These are phyloP conservation scores for Sclerotinia minor DNA, from an alignment of 2,329 filamentous ascomycete species.

Conservation along the genomic window DNA sequence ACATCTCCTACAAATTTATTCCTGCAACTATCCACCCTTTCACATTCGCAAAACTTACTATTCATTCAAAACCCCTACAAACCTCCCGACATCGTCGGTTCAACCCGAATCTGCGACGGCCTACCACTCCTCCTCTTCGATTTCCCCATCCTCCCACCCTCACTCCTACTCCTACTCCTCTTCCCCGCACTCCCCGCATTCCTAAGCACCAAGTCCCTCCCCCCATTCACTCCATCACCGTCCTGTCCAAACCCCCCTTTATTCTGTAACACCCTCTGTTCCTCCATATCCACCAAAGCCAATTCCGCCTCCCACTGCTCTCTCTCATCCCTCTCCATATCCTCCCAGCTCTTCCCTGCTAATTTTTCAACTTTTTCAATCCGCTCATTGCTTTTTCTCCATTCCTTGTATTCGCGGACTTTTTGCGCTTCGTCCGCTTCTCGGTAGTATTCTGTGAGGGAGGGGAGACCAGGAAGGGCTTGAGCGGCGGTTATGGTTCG, in stretches of 20 bases:
- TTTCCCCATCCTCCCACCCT: not conserved
- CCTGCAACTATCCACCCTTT: not conserved
- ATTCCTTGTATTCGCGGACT: not conserved
- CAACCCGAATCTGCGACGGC: not conserved
- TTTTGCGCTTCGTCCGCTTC: not conserved
- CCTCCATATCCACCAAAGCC: not conserved
- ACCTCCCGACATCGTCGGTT: not conserved
- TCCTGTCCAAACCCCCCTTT: not conserved
- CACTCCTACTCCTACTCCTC: not conserved
- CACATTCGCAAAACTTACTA: not conserved
- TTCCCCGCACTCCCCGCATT: not conserved
- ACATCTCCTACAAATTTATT: not conserved
- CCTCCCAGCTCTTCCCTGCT: slow-evolving; percentile 2
- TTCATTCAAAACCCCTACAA: not conserved
- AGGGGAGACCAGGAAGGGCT: not conserved
- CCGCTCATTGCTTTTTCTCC: not conserved
- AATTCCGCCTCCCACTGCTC: not conserved
- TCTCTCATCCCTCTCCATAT: not conserved
- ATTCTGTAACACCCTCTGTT: not conserved
- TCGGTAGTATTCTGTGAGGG: slow-evolving; percentile 3
- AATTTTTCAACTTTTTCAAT: not conserved
- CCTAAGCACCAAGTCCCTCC: not conserved
- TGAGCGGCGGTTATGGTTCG: slow-evolving; percentile 4
- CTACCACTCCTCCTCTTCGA: slow-evolving; percentile 5
- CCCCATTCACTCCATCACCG: no score